Conservation (phyloP, 306 rosid species). For the Luffa acutangula region DNA sequence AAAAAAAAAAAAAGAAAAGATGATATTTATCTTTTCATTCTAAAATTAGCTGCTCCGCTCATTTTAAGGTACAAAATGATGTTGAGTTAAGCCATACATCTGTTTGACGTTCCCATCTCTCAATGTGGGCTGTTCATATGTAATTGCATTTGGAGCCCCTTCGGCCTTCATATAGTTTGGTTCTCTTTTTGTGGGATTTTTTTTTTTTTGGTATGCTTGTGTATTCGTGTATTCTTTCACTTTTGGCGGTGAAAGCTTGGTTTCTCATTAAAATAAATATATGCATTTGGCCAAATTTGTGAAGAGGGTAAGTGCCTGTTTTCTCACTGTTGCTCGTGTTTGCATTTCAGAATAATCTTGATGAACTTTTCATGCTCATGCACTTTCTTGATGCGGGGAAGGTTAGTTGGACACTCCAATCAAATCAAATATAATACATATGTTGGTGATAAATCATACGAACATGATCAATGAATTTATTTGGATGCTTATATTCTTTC, state of each 20-base stretch:
- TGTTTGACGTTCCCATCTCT: background rate
- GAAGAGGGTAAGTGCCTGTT: background rate
- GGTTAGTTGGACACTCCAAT: slow-evolving; percentile 45
- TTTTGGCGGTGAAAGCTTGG: too few relatives aligned
- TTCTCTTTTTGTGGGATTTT: too few relatives aligned
- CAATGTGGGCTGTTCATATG: background rate
- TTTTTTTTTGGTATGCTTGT: too few relatives aligned
- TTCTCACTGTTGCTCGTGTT: slow-evolving; percentile 20
- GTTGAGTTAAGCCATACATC: background rate
- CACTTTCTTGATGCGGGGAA: slow-evolving; percentile 99
- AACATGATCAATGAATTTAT: background rate
- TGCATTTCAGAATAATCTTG: slow-evolving; percentile 85
- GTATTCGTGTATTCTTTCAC: too few relatives aligned
- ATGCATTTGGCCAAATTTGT: background rate
- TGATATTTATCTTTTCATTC: background rate
- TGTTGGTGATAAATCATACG: background rate
- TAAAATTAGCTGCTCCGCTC: background rate
- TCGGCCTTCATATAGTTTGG: too few relatives aligned
- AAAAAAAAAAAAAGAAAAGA: too few relatives aligned
- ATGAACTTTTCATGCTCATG: slow-evolving; percentile 98
- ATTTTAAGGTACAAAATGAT: background rate
- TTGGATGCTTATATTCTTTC: slow-evolving; percentile 18
- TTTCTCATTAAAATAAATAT: too few relatives aligned
- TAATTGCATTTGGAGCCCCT: too few relatives aligned
- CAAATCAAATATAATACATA: background rate